A percentile compares a stretch with the other conserved stretches of the same genome.
phyloP scores from a whole-genome alignment of 306 rosid species.

The Cucumis hystrix region DNA sequence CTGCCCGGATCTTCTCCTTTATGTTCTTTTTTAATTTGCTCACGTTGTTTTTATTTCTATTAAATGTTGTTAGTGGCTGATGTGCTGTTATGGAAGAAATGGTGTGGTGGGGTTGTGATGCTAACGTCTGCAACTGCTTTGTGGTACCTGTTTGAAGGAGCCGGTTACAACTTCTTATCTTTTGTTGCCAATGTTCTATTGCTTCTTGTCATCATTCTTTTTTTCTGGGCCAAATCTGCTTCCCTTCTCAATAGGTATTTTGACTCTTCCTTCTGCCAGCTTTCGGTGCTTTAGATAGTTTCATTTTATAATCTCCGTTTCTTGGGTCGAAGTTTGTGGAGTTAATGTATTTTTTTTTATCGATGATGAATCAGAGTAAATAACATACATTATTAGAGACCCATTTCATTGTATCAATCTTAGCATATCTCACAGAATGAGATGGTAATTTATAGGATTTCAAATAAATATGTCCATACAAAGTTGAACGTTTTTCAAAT shows the following conservation, averaged over 20 bases:
- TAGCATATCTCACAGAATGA: not conserved
- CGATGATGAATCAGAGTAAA: not conserved
- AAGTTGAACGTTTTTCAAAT: not conserved
- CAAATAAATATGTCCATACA: not conserved
- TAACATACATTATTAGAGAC: not conserved
- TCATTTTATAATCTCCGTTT: not conserved
- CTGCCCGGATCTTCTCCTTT: not conserved
- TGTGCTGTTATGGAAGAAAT: constrained; percentile 79
- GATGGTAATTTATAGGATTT: not conserved
- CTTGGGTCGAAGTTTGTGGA: not conserved
- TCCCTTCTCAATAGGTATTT: constrained; percentile 79
- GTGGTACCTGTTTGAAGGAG: constrained; percentile 80
- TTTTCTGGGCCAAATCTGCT: constrained; percentile 95
- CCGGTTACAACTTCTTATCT: constrained; percentile 70
- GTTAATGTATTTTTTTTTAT: not conserved
- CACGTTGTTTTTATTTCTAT: not conserved
- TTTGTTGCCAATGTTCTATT: constrained; percentile 77
- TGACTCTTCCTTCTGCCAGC: not conserved
- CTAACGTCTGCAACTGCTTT: constrained; percentile 47
- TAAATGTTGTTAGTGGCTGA: constrained; percentile 46
- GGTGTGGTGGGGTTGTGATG: constrained; percentile 47
- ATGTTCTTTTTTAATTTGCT: not conserved
- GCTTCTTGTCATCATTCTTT: constrained; percentile 76
- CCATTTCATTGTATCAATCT: not conserved
- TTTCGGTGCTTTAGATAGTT: not conserved